These are phyloP conservation scores for Termitomyces sp. DNA, from an alignment of 1,284 basidiomycete genomes.

Conservation along the genomic window DNA sequence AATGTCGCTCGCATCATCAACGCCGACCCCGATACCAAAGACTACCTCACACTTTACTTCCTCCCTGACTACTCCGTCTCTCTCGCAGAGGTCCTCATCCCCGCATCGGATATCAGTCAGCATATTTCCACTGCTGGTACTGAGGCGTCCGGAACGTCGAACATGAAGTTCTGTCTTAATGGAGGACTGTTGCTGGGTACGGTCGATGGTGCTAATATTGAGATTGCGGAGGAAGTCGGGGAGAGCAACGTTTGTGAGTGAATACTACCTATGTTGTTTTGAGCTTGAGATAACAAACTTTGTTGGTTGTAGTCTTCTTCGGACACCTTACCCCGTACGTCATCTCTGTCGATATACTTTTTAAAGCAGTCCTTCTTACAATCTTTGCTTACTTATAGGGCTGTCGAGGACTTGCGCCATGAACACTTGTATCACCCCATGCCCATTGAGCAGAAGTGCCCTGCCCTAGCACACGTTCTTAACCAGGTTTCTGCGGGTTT, in stretches of 20 bases:
- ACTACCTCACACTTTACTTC: constrained; percentile 82
- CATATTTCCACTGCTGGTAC: constrained; percentile 95
- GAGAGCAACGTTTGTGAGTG: constrained; percentile 57
- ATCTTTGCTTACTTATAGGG: constrained; percentile 21
- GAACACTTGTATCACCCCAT: constrained; percentile 79
- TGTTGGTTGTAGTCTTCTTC: constrained; percentile 61
- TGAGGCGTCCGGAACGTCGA: constrained; percentile 82
- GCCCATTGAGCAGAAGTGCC: constrained; percentile 77
- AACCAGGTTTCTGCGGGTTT: constrained; percentile 65
- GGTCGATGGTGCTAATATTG: constrained; percentile 91
- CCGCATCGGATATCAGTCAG: constrained; percentile 86
- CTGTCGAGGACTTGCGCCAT: constrained; percentile 80
- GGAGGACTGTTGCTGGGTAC: constrained; percentile 82
- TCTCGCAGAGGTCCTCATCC: constrained; percentile 86
- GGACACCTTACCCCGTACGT: constrained; percentile 69
- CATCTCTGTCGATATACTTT: neutral
- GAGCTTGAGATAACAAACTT: neutral
- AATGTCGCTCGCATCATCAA: constrained; percentile 85
- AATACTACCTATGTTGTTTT: neutral
- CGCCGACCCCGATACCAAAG: constrained; percentile 79
- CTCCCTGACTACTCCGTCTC: constrained; percentile 87
- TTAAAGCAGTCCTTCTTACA: neutral
- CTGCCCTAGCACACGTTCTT: constrained; percentile 70
- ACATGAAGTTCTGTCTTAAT: constrained; percentile 92
- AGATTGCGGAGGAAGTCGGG: constrained; percentile 85